These are phyloP conservation scores for Chaetothyriales sp. DNA, from an alignment of 2,329 filamentous ascomycete genomes.

Conservation along the genomic window DNA sequence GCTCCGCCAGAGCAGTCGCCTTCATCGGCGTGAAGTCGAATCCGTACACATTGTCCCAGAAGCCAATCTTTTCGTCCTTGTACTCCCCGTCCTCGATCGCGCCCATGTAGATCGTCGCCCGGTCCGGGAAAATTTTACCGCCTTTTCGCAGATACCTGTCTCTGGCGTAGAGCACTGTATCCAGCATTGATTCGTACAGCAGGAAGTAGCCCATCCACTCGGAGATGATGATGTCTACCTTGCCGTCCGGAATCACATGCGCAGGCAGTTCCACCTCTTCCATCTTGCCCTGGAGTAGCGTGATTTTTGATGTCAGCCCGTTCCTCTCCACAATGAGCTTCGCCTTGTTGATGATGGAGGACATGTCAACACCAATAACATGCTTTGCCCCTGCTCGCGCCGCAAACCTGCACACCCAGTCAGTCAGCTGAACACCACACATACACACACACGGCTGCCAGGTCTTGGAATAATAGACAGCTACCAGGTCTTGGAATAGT, in stretches of 20 bases:
- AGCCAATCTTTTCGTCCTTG: constrained; percentile 99
- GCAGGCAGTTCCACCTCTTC: constrained; percentile 91
- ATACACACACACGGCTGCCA: no score
- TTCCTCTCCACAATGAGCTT: constrained; percentile 87
- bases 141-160: constrained; percentile 79
- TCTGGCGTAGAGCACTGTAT: constrained; percentile 91
- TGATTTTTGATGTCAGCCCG: constrained; percentile 90
- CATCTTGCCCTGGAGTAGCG: constrained; percentile 98
- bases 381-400: constrained; percentile 93
- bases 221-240: constrained; percentile 98
- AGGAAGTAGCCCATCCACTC: constrained; percentile 99
- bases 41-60: constrained; percentile 99
- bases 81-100: constrained; percentile 98
- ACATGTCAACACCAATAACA: constrained; percentile 98
- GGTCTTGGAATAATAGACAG: not conserved
- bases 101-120: constrained; percentile 92
- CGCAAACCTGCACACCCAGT: constrained; percentile 59
- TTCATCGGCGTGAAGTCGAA: constrained; percentile 95
- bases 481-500: not conserved
- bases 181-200: constrained; percentile 96
- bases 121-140: constrained; percentile 95
- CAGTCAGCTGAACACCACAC: not conserved
- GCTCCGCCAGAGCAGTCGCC: constrained; percentile 82
- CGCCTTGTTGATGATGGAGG: constrained; percentile 97
- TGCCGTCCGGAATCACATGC: constrained; percentile 37